Evolutionary conservation across 192 early-diverging fungal genomes (phyloP).

Genomic region (Cladochytrium replicatum): DNA sequence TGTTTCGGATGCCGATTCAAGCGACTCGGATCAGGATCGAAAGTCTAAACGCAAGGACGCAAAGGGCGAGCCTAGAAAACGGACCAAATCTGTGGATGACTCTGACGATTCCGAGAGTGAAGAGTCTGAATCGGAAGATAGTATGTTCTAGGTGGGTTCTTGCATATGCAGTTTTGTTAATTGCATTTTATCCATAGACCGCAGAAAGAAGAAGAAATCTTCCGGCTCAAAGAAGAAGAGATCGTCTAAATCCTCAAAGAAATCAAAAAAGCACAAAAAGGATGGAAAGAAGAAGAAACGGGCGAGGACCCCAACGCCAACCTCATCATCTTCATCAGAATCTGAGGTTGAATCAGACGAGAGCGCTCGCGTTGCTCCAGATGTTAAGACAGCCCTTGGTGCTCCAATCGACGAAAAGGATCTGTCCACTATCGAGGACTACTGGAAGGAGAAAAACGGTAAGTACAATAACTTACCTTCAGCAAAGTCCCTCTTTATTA

Average conservation of each 20-base stretch:
- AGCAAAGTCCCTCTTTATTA: background rate
- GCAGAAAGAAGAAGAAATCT: constrained; percentile 2
- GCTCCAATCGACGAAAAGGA: background rate
- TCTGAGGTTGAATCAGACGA: background rate
- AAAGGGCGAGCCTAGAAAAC: background rate
- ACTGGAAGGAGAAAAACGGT: constrained; percentile 29
- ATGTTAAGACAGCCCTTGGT: background rate
- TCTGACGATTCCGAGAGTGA: constrained; percentile 1
- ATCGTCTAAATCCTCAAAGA: constrained; percentile 1
- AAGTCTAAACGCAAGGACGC: no score
- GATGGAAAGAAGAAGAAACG: constrained; percentile 5
- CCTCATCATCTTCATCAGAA: constrained; percentile 4
- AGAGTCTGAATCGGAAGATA: background rate
- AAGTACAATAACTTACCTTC: background rate
- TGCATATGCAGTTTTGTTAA: no score
- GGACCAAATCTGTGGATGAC: constrained; percentile 19
- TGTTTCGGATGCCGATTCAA: no score
- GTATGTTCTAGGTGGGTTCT: no score
- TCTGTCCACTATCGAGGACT: constrained; percentile 12
- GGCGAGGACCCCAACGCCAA: background rate
- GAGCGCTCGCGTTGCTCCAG: background rate
- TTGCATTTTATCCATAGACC: background rate
- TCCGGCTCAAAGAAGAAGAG: constrained; percentile 7
- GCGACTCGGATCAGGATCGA: no score
- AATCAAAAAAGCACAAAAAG: constrained; percentile 1